Conservation (phyloP, 306 rosid species). For the Prunus campanulata region DNA sequence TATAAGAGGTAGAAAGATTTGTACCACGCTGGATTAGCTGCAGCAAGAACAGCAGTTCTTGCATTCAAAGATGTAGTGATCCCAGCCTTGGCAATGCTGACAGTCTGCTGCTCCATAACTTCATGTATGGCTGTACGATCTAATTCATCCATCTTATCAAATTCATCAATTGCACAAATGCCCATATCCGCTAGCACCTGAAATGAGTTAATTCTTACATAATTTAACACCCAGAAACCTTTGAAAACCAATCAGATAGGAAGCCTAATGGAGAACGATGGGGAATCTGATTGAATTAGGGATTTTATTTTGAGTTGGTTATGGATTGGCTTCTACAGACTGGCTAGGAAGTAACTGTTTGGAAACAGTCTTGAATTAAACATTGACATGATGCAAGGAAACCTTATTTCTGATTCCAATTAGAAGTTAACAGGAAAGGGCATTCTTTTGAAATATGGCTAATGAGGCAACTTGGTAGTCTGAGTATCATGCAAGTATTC, state of each 20-base stretch:
- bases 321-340: background rate
- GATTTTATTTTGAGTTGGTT: background rate
- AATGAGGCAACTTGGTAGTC: background rate
- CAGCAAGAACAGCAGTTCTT: slow-evolving; percentile 98
- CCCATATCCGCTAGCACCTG: slow-evolving; percentile 99
- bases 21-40: slow-evolving; percentile 99
- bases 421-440: too few relatives aligned
- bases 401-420: too few relatives aligned
- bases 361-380: background rate
- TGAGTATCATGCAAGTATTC: background rate
- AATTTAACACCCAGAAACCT: slow-evolving; percentile 22
- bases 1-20: slow-evolving; percentile 3
- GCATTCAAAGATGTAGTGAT: slow-evolving; percentile 97
- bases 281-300: background rate
- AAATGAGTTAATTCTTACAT: slow-evolving; percentile 23
- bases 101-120: slow-evolving; percentile 99
- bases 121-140: slow-evolving; percentile 98
- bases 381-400: background rate
- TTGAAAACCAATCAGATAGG: slow-evolving; percentile 3
- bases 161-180: slow-evolving; percentile 94
- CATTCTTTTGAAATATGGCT: too few relatives aligned
- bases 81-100: slow-evolving; percentile 99
- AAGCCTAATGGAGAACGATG: background rate
- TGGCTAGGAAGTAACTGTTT: background rate
- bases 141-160: slow-evolving; percentile 98